Percentiles rank a stretch among this genome's conserved stretches.
phyloP scores from a whole-genome alignment of 805 yeast genomes.

The Zygosaccharomyces rouxii region DNA sequence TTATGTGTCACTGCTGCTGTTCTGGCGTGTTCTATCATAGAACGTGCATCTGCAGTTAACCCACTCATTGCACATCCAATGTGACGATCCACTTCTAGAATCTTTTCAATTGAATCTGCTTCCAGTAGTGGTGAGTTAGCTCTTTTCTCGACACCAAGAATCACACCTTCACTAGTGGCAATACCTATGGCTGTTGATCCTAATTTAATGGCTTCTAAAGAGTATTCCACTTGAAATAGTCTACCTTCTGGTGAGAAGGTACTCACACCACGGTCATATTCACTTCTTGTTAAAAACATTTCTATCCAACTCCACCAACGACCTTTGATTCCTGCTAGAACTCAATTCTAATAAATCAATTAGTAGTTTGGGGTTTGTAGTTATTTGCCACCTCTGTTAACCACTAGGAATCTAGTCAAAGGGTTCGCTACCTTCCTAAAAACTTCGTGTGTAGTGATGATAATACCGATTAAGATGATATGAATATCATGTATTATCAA shows the following conservation, averaged over 20 bases:
- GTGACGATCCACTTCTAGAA: constrained; percentile 89
- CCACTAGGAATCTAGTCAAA: constrained; percentile 1
- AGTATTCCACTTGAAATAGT: constrained; percentile 94
- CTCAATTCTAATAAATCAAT: background rate
- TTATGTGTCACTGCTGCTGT: constrained; percentile 83
- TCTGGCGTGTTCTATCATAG: constrained; percentile 98
- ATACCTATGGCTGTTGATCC: constrained; percentile 95
- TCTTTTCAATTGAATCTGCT: constrained; percentile 90
- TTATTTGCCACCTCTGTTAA: constrained; percentile 5
- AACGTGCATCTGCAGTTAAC: constrained; percentile 95
- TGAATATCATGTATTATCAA: background rate
- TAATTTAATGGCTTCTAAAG: constrained; percentile 91
- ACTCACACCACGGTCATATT: constrained; percentile 97
- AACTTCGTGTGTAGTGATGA: constrained; percentile 1
- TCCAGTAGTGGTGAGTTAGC: constrained; percentile 91
- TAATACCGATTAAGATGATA: background rate
- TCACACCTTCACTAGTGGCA: constrained; percentile 91
- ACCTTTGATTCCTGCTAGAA: background rate
- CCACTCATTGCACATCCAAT: constrained; percentile 99
- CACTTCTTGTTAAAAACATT: constrained; percentile 99
- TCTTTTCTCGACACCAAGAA: constrained; percentile 94
- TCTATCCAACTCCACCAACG: constrained; percentile 2
- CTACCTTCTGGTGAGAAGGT: constrained; percentile 99
- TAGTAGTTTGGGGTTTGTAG: background rate
- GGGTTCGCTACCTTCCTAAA: background rate